Evolutionary conservation across 352 stramenopile genomes (phyloP), one percentile per base, ranked within the genome.

Genomic region (Globisporangium nagaii): DNA sequence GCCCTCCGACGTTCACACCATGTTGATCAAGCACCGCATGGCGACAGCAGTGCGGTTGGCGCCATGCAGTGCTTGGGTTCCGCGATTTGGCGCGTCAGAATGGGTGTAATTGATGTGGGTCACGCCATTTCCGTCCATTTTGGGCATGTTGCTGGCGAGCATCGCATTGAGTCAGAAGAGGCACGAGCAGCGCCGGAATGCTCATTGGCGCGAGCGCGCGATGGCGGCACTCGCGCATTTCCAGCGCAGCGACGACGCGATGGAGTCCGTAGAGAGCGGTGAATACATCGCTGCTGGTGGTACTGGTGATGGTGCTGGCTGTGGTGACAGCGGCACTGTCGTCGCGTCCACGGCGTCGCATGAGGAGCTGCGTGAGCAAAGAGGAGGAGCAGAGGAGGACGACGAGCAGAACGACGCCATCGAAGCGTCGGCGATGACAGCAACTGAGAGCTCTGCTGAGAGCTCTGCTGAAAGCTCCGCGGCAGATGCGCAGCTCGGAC

Each of bases 181-280:
- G 27, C 30, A 22, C 22, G 20, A 30, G 8, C 13, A 19, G 15
- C 25, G 13, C 11, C 7, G 22, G 34, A 35, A 43, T 50, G 44
- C 25, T n/a, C n/a, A n/a, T n/a, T n/a, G n/a, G n/a, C n/a, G 10
- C 7, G 42, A 15, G 25, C 17, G 25, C 17, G 15, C 15, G 6
- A 50, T 50, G 32, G 48, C 48, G 46, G 48, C 48, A 43, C 27
- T 56, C 25, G 48, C 35, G 25, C 35, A 56, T 56, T 56, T 56
- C 32, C 48, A 46, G 47, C 34, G 25, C 47, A 34, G 13, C 30
- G 5, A 34, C 31, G 24, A 31, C 13, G n/a, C 36, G 3, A 43
- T 34, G 48, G 4, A 2, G 9, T 13, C 43, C 25, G 27, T 12
- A 6, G n/a, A 27, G 8, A 25, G 17, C 27, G 11, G 1, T 4